These are phyloP conservation scores for Termitomyces sp. DNA, from an alignment of 768 basidiomycete species.

Conservation along the genomic window DNA sequence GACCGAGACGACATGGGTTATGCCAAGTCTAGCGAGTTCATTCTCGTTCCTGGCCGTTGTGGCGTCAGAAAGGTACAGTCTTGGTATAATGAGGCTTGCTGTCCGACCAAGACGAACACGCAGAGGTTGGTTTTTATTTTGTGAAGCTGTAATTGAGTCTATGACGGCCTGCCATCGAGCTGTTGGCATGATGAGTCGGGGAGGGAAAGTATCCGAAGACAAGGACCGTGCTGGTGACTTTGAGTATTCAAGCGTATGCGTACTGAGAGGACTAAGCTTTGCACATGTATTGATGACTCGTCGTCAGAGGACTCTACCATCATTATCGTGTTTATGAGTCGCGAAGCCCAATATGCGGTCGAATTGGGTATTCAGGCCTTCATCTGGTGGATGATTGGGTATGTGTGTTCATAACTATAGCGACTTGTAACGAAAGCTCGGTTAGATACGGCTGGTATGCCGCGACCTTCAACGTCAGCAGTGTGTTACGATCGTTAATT, in stretches of 20 bases:
- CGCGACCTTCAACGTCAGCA: constrained; percentile 24
- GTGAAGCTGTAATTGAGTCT: constrained; percentile 8
- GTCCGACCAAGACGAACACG: constrained; percentile 9
- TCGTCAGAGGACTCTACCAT: no score
- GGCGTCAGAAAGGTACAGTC: constrained; percentile 61
- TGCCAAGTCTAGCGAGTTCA: constrained; percentile 47
- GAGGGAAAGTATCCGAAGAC: neutral
- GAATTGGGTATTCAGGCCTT: constrained; percentile 17
- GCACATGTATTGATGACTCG: no score
- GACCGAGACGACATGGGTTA: constrained; percentile 70
- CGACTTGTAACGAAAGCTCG: neutral
- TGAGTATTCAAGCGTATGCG: neutral
- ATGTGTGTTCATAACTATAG: neutral
- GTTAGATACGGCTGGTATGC: constrained; percentile 29
- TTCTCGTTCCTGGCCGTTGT: constrained; percentile 45
- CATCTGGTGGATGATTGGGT: constrained; percentile 22
- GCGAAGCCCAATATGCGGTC: constrained; percentile 3
- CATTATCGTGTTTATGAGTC: neutral
- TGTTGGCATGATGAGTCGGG: constrained; percentile 22
- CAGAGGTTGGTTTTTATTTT: constrained; percentile 7
- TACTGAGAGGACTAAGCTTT: neutral
- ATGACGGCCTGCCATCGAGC: constrained; percentile 21
- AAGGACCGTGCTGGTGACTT: neutral
- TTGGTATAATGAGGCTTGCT: constrained; percentile 35
- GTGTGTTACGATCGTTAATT: constrained; percentile 13